Conservation (phyloP, 73 alveolate genomes). For the Halteria grandinella region DNA sequence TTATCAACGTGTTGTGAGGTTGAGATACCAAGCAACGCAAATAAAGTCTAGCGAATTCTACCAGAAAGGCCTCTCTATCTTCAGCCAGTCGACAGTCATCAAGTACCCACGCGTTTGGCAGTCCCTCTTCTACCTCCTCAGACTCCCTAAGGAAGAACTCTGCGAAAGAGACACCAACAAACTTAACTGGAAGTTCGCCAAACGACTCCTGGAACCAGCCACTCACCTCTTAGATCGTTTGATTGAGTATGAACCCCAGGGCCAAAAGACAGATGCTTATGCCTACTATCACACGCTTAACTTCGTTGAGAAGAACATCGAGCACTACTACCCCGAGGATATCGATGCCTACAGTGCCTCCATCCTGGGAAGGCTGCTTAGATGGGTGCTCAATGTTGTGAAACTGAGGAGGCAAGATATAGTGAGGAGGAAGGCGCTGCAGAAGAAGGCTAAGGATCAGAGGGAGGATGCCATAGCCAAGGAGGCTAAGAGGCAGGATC, state of each 20-base stretch:
- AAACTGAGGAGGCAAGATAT: conserved; percentile 80
- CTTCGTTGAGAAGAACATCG: conserved; percentile 82
- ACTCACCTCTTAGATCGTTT: conserved; percentile 75
- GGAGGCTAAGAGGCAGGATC: conserved; percentile 57
- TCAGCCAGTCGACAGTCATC: conserved; percentile 79
- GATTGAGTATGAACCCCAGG: conserved; percentile 74
- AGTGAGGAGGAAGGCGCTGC: conserved; percentile 63
- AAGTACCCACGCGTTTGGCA: conserved; percentile 87
- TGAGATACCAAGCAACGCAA: no score
- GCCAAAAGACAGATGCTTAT: conserved; percentile 81
- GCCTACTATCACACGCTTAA: conserved; percentile 71
- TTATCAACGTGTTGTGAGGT: no score
- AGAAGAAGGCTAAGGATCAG: conserved; percentile 65
- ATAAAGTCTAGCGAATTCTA: no score
- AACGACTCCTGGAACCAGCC: conserved; percentile 66
- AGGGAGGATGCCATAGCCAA: conserved; percentile 66
- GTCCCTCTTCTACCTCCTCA: conserved; percentile 79
- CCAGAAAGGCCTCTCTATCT: no score
- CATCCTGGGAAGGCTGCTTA: conserved; percentile 63
- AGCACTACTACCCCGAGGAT: conserved; percentile 67
- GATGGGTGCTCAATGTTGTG: conserved; percentile 71
- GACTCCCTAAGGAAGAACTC: conserved; percentile 74
- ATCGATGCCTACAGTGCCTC: conserved; percentile 84
- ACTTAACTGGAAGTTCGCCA: conserved; percentile 94
- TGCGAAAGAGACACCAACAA: conserved; percentile 89